phyloP scores from a whole-genome alignment of 495 filamentous ascomycete species.

The Tuber borchii region DNA sequence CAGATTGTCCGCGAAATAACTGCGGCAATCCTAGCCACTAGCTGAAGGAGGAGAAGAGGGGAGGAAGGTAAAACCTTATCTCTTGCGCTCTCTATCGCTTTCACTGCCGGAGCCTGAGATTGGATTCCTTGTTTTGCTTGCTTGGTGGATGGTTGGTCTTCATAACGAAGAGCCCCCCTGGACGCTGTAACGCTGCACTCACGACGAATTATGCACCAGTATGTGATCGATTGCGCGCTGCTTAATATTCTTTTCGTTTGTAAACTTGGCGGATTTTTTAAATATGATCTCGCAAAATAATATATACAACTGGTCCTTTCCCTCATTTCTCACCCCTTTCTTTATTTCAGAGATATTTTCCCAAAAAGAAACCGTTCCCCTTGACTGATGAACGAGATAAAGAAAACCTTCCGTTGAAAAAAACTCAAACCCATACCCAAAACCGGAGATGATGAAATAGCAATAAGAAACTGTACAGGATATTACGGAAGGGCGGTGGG shows the following conservation, averaged over 20 bases:
- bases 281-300: slow-evolving; percentile 3
- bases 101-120: neutral
- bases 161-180: neutral
- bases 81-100: neutral
- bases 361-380: neutral
- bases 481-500: neutral
- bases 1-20: neutral
- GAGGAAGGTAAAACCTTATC: neutral
- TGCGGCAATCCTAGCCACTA: neutral
- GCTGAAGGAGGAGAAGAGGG: neutral
- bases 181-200: neutral
- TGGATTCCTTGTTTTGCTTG: neutral
- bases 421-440: neutral
- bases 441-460: neutral
- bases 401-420: neutral
- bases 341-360: neutral
- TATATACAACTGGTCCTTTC: slow-evolving; percentile 4
- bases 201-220: neutral
- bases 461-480: neutral
- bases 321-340: neutral
- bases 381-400: neutral
- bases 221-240: neutral
- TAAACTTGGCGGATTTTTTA: neutral
- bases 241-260: neutral
- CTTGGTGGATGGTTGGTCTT: neutral